Percentiles rank a stretch among this genome's conserved stretches.
phyloP scores from a whole-genome alignment of 768 basidiomycete genomes.

The Psilocybe cyanescens region DNA sequence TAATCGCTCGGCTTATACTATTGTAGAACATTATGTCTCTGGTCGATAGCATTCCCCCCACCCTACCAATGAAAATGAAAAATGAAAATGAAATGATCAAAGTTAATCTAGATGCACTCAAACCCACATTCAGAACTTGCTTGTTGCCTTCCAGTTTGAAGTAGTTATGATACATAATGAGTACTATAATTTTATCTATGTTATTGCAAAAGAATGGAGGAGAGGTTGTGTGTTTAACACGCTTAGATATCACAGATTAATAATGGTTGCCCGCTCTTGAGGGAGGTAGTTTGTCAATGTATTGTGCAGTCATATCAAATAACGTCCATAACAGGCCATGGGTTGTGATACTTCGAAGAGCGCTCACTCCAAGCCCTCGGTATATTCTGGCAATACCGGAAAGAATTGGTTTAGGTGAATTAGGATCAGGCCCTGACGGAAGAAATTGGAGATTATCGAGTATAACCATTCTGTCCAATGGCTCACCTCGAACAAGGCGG shows the following conservation, averaged over 20 bases:
- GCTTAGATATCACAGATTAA: slow-evolving; percentile 22
- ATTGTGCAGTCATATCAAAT: slow-evolving; percentile 78
- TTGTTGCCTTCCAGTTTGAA: background rate
- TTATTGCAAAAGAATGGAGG: slow-evolving; percentile 16
- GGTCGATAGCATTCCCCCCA: background rate
- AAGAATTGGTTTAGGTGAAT: slow-evolving; percentile 74
- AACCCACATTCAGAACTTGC: background rate
- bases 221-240: slow-evolving; percentile 3
- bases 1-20: slow-evolving; percentile 29
- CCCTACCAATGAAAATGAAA: too few species aligned
- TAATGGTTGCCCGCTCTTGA: slow-evolving; percentile 25
- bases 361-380: slow-evolving; percentile 92
- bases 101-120: background rate
- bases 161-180: slow-evolving; percentile 30
- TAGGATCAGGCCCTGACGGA: slow-evolving; percentile 73
- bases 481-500: slow-evolving; percentile 79
- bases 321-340: slow-evolving; percentile 95
- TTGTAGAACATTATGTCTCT: background rate
- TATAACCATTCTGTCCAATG: background rate
- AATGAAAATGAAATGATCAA: background rate
- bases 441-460: slow-evolving; percentile 3
- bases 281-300: slow-evolving; percentile 63
- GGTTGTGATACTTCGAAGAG: slow-evolving; percentile 88
- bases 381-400: slow-evolving; percentile 86
- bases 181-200: slow-evolving; percentile 32